Percentiles rank a stretch among this genome's conserved stretches.
Conservation (phyloP, 805 yeast species). For the Kodamaea nitidulidarum region DNA sequence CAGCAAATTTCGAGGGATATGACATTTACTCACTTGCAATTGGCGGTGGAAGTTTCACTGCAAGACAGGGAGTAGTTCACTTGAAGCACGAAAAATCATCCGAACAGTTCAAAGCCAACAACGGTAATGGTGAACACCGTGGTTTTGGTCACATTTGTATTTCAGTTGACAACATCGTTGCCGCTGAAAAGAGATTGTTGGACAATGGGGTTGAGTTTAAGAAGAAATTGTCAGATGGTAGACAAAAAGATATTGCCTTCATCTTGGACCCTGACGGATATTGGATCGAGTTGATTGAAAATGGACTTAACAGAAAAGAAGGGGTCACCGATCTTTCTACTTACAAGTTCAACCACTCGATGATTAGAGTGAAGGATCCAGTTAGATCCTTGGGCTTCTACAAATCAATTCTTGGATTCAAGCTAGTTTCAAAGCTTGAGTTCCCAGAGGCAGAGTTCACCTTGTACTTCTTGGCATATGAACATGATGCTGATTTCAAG, state of each 20-base stretch:
- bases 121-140: constrained; percentile 80
- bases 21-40: constrained; percentile 67
- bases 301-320: constrained; percentile 40
- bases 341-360: constrained; percentile 75
- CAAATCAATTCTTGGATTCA: constrained; percentile 75
- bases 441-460: constrained; percentile 74
- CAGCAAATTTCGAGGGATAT: constrained; percentile 53
- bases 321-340: constrained; percentile 35
- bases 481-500: constrained; percentile 39
- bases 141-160: constrained; percentile 95
- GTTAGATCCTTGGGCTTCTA: constrained; percentile 72
- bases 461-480: constrained; percentile 80
- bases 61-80: constrained; percentile 65
- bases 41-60: constrained; percentile 27
- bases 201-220: constrained; percentile 66
- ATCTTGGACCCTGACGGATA: constrained; percentile 94
- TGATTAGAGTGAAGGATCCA: constrained; percentile 91
- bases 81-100: constrained; percentile 78
- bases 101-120: constrained; percentile 59
- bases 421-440: constrained; percentile 52
- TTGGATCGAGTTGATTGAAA: constrained; percentile 88
- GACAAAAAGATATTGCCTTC: constrained; percentile 91
- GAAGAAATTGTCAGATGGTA: constrained; percentile 83
- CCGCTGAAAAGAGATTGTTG: constrained; percentile 55
- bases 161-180: constrained; percentile 74